phyloP scores from a whole-genome alignment of 169 alveolate species.

The Eimeria acervulina region DNA sequence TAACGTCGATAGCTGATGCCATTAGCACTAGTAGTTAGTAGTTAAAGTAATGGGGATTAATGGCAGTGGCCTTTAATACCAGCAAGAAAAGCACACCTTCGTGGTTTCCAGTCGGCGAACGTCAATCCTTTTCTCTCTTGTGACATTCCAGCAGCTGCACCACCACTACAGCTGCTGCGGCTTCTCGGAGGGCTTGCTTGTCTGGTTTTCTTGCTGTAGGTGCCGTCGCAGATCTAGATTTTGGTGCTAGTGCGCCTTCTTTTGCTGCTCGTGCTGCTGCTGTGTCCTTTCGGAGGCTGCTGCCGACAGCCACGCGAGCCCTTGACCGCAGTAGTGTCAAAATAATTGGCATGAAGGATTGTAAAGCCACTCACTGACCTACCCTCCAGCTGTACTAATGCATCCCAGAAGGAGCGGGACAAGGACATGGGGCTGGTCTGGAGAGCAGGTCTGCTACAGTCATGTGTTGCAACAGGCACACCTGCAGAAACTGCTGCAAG shows the following conservation, averaged over 20 bases:
- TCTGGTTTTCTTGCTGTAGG: not conserved
- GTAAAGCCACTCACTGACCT: too few relatives aligned
- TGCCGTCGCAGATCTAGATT: not conserved
- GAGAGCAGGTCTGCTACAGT: too few relatives aligned
- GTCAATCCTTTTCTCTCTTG: too few relatives aligned
- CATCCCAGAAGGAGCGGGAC: too few relatives aligned
- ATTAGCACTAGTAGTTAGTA: not conserved
- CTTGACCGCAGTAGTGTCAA: not conserved
- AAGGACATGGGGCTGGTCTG: too few relatives aligned
- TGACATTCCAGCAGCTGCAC: not conserved
- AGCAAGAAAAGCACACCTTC: not conserved
- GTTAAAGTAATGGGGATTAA: not conserved
- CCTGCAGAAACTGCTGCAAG: too few relatives aligned
- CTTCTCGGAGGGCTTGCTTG: not conserved
- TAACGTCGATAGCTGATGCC: too few relatives aligned
- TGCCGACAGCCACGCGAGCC: too few relatives aligned
- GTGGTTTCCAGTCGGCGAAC: not conserved
- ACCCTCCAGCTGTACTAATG: too few relatives aligned
- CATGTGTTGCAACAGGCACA: too few relatives aligned
- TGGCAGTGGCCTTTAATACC: too few relatives aligned
- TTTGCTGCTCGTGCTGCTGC: not conserved
- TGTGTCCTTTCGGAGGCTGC: not conserved
- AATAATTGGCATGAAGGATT: too few relatives aligned
- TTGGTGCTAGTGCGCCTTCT: not conserved
- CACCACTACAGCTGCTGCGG: conserved; percentile 12